Conservation (phyloP, 169 alveolate genomes). For the Cryptosporidium baileyi region DNA sequence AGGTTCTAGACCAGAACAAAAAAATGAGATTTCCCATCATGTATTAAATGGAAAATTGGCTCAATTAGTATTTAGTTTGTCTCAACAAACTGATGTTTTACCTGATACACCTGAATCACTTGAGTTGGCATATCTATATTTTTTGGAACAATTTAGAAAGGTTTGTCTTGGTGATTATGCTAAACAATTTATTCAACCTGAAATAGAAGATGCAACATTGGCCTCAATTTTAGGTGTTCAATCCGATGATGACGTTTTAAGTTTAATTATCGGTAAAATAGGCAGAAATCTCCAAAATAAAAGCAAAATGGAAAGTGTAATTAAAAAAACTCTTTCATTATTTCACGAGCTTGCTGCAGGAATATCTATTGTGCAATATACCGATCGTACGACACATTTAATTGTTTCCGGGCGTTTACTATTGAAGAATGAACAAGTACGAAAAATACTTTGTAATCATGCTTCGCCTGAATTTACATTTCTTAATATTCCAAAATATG, state of each 20-base stretch:
- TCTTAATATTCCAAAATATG: slow-evolving; percentile 76
- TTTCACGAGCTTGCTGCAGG: slow-evolving; percentile 92
- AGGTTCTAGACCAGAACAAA: slow-evolving; percentile 71
- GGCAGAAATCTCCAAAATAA: slow-evolving; percentile 85
- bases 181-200: slow-evolving; percentile 81
- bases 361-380: slow-evolving; percentile 89
- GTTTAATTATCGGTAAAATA: slow-evolving; percentile 78
- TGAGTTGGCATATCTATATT: slow-evolving; percentile 86
- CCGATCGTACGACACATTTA: slow-evolving; percentile 86
- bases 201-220: slow-evolving; percentile 77
- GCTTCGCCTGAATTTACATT: slow-evolving; percentile 77
- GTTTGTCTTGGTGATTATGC: slow-evolving; percentile 90
- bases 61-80: slow-evolving; percentile 79
- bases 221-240: slow-evolving; percentile 77
- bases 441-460: slow-evolving; percentile 71
- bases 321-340: slow-evolving; percentile 86
- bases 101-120: slow-evolving; percentile 77
- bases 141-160: slow-evolving; percentile 91
- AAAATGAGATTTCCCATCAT: slow-evolving; percentile 68
- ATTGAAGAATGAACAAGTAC: slow-evolving; percentile 87
- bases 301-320: slow-evolving; percentile 81
- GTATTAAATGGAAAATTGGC: slow-evolving; percentile 81
- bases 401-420: slow-evolving; percentile 90
- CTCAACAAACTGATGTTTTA: slow-evolving; percentile 76
- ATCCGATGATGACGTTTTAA: slow-evolving; percentile 81